Evolutionary conservation across 78 protist genomes (phyloP).

Genomic region (Dictyostelium brefeldianum): DNA sequence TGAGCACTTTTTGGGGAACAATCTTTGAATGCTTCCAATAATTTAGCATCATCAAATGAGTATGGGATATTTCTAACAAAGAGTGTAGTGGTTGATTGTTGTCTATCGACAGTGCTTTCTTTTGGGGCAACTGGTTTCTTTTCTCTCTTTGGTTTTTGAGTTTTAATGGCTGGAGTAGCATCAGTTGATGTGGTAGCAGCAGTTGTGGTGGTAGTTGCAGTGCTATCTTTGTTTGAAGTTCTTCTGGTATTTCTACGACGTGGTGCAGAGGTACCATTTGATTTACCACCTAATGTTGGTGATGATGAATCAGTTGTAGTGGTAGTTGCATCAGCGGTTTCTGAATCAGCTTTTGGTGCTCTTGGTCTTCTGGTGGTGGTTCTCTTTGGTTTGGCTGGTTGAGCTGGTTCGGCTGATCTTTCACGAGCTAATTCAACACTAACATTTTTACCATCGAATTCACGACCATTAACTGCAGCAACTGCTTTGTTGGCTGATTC

Average conservation of each 20-base stretch:
- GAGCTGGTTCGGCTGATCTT: neutral
- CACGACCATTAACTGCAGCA: conserved; percentile 71
- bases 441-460: conserved; percentile 71
- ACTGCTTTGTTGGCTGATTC: conserved; percentile 82
- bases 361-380: neutral
- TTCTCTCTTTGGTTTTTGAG: neutral
- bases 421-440: conserved; percentile 83
- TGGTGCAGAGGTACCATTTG: neutral
- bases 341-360: neutral
- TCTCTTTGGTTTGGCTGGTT: neutral
- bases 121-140: conserved; percentile 45
- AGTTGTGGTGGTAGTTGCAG: neutral
- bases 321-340: conserved; percentile 7
- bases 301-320: neutral
- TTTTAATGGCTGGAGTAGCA: conserved; percentile 54
- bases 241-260: conserved; percentile 8
- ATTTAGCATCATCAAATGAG: conserved; percentile 50
- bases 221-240: neutral
- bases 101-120: conserved; percentile 23
- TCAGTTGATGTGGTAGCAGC: conserved; percentile 3
- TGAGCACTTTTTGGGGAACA: conserved; percentile 82
- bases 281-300: neutral
- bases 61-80: conserved; percentile 86
- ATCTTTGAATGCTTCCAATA: conserved; percentile 75
- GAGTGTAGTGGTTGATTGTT: conserved; percentile 72